These are phyloP conservation scores for Cardamine chenopodiifolia DNA, from an alignment of 345 rosid species.

Conservation along the genomic window DNA sequence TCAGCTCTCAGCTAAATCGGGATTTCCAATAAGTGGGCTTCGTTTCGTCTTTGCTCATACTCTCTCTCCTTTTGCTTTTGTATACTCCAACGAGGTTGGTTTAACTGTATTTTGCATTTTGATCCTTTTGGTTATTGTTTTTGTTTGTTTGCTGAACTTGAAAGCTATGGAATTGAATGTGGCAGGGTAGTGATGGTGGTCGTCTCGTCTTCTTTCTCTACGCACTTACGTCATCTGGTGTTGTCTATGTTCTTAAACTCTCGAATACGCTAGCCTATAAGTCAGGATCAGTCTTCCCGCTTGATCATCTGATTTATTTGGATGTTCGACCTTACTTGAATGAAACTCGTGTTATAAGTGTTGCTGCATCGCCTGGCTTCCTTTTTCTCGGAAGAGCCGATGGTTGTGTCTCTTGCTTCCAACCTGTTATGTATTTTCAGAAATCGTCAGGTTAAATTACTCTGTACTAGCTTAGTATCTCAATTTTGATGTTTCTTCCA, in stretches of 20 bases:
- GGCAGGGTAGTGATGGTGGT: constrained; percentile 46
- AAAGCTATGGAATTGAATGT: constrained; percentile 22
- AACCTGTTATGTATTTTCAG: constrained; percentile 51
- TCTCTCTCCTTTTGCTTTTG: constrained; percentile 71
- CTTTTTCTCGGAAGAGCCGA: constrained; percentile 66
- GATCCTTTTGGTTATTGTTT: background rate
- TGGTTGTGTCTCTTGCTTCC: constrained; percentile 70
- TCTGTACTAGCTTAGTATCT: constrained; percentile 2
- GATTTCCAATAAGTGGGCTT: constrained; percentile 56
- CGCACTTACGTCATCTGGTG: constrained; percentile 64
- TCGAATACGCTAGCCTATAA: constrained; percentile 48
- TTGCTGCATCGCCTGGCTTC: constrained; percentile 59
- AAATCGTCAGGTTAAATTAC: constrained; percentile 57
- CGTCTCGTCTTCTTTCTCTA: constrained; percentile 54
- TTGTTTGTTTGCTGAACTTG: constrained; percentile 1
- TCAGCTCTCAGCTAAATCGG: constrained; percentile 55
- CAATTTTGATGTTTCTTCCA: background rate
- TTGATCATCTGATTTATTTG: constrained; percentile 51
- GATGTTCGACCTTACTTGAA: constrained; percentile 50
- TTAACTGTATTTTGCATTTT: background rate
- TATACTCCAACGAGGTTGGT: constrained; percentile 54
- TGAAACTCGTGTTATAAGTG: constrained; percentile 50
- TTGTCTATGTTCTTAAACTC: constrained; percentile 62
- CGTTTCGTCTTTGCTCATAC: constrained; percentile 64
- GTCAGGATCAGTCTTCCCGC: constrained; percentile 52